phyloP scores from a whole-genome alignment of 1,284 basidiomycete genomes.

The Tylopilus microsporus region DNA sequence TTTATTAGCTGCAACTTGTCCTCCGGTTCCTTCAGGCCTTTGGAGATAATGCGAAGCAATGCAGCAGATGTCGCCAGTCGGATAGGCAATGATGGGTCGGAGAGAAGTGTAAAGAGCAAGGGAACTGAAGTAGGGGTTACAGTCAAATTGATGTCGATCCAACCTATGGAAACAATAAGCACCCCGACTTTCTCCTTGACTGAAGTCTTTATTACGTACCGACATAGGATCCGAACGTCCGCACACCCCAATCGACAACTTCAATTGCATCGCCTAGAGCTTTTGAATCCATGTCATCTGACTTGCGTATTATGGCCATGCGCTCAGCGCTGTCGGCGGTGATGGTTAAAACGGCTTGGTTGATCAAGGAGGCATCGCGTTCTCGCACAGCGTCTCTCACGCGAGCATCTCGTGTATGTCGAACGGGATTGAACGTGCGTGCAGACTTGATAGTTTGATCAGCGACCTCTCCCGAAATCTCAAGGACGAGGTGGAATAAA shows the following conservation, averaged over 20 bases:
- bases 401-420: slow-evolving; percentile 75
- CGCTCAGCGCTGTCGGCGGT: slow-evolving; percentile 70
- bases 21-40: slow-evolving; percentile 87
- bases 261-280: slow-evolving; percentile 67
- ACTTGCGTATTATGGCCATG: slow-evolving; percentile 52
- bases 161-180: slow-evolving; percentile 53
- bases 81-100: slow-evolving; percentile 73
- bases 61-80: slow-evolving; percentile 81
- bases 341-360: slow-evolving; percentile 82
- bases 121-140: slow-evolving; percentile 88
- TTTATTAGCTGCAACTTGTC: slow-evolving; percentile 92
- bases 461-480: slow-evolving; percentile 89
- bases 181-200: neutral
- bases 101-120: slow-evolving; percentile 81
- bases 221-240: slow-evolving; percentile 90
- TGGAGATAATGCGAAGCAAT: slow-evolving; percentile 78
- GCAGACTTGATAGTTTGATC: slow-evolving; percentile 88
- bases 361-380: slow-evolving; percentile 82
- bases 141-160: slow-evolving; percentile 97
- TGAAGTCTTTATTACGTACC: slow-evolving; percentile 54
- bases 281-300: slow-evolving; percentile 38
- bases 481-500: slow-evolving; percentile 82
- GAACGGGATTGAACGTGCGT: slow-evolving; percentile 60
- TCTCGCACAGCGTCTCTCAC: slow-evolving; percentile 89
- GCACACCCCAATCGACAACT: slow-evolving; percentile 82